Evolutionary conservation across 169 alveolate genomes (phyloP), one percentile per base, ranked within the genome.

Genomic region (Plasmodium coatneyi): DNA sequence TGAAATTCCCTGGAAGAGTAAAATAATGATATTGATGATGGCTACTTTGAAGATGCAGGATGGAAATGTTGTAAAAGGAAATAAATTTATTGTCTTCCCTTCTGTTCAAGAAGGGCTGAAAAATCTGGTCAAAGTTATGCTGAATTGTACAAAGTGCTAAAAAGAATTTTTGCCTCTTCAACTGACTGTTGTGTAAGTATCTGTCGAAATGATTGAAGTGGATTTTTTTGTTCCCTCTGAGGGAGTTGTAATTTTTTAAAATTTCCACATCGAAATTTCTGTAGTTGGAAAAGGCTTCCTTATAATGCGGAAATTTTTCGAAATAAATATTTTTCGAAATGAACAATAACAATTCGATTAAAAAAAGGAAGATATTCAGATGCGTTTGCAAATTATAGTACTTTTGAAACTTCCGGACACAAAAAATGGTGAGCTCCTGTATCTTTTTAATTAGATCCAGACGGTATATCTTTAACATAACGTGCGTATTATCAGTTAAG

Each of bases 271-370:
- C 76, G 16, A 25, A 32, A 86, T 70, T 54, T 74, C 72, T 36
- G 80, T 70, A 72, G 54, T 72, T 86, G 6, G 93, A 86, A 86
- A 86, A 86, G 3, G 86, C 80, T 76, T 86, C 84, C 46, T 86
- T 86, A 74, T 84, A 86, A 76, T 86, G 93, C 3, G 93, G 93
- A 19, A 86, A 86, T 34, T 74, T 86, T 78, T 86, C 93, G 36
- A 86, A 86, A 86, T 74, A 86, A 16, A 86, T 86, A 86, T 86
- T 86, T 76, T 86, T 86, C 1, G 93, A 86, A 49, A 86, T 86
- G 80, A 86, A 86, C 28, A 86, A 5, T 86, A 86, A 76, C 28
- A 86, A 86, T 41, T 86, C 76, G 12, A 86, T 86, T 30, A 86
- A 5, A 9, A 86, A 52, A 19, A 28, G 43, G 71, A 74, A 86